A percentile compares a stretch with the other conserved stretches of the same genome.
Evolutionary conservation across 768 basidiomycete genomes (phyloP).

Genomic region (Cystobasidium ongulense): DNA sequence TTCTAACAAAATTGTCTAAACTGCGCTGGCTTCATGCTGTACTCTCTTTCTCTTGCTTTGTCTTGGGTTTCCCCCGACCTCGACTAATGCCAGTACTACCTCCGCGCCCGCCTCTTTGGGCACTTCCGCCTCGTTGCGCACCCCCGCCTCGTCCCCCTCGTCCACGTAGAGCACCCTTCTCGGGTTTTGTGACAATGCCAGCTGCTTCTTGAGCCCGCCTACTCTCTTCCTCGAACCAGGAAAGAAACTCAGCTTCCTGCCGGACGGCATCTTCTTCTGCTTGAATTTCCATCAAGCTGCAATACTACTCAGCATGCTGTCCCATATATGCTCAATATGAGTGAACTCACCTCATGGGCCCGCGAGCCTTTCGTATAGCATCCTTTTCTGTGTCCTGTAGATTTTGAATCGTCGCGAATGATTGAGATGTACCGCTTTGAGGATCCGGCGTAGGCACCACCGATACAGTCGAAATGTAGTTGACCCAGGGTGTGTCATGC

Average conservation of each 20-base stretch:
- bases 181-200: background rate
- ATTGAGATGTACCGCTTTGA: background rate
- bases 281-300: slow-evolving; percentile 40
- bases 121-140: background rate
- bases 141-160: background rate
- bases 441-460: background rate
- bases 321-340: slow-evolving; percentile 13
- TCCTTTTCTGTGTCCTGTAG: slow-evolving; percentile 35
- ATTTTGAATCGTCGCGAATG: slow-evolving; percentile 38
- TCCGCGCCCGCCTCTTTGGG: background rate
- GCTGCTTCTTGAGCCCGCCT: slow-evolving; percentile 27
- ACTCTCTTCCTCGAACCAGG: slow-evolving; percentile 40
- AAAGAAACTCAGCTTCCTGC: slow-evolving; percentile 35
- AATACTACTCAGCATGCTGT: background rate
- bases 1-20: background rate
- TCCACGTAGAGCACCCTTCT: background rate
- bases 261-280: slow-evolving; percentile 35
- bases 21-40: background rate
- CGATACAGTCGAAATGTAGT: slow-evolving; percentile 31
- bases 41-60: background rate
- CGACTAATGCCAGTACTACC: background rate
- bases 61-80: background rate
- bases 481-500: slow-evolving; percentile 36
- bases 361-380: slow-evolving; percentile 23
- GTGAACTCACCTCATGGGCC: background rate